Conservation (phyloP, 345 rosid species). For the Raphanus raphanistrum region DNA sequence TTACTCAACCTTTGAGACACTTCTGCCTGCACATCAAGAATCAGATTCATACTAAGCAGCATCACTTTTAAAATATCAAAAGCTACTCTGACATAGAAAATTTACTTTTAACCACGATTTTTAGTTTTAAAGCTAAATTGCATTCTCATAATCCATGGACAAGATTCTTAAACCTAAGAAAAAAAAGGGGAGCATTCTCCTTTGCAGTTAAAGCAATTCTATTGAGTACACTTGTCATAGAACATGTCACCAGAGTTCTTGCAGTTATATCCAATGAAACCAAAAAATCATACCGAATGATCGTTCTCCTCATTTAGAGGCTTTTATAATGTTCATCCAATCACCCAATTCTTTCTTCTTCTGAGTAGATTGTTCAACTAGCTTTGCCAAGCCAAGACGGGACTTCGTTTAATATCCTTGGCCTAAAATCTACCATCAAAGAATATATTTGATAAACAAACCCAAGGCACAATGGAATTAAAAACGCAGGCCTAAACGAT, state of each 20-base stretch:
- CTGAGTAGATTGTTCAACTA: slow-evolving; percentile 63
- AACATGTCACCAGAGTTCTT: slow-evolving; percentile 96
- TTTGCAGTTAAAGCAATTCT: slow-evolving; percentile 94
- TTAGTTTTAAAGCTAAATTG: too few relatives aligned
- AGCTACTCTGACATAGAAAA: background rate
- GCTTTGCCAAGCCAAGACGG: slow-evolving; percentile 49
- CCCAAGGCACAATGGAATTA: background rate
- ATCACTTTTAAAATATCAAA: background rate
- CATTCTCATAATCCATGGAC: too few relatives aligned
- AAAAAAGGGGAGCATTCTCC: slow-evolving; percentile 74
- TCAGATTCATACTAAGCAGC: slow-evolving; percentile 2
- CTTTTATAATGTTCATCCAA: slow-evolving; percentile 87
- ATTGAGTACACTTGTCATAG: slow-evolving; percentile 94
- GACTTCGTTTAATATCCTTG: slow-evolving; percentile 88
- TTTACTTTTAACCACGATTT: background rate
- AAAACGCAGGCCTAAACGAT: background rate
- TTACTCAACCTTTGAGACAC: slow-evolving; percentile 88
- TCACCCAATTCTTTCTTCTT: slow-evolving; percentile 75
- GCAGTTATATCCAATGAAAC: slow-evolving; percentile 42
- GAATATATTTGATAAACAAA: background rate
- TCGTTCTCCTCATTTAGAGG: slow-evolving; percentile 95
- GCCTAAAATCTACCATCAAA: slow-evolving; percentile 45
- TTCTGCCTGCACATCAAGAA: slow-evolving; percentile 57
- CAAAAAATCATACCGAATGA: slow-evolving; percentile 58
- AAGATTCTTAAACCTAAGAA: background rate